These are phyloP conservation scores for Ophiobolus disseminans DNA, from an alignment of 2,329 filamentous ascomycete species.

Conservation along the genomic window DNA sequence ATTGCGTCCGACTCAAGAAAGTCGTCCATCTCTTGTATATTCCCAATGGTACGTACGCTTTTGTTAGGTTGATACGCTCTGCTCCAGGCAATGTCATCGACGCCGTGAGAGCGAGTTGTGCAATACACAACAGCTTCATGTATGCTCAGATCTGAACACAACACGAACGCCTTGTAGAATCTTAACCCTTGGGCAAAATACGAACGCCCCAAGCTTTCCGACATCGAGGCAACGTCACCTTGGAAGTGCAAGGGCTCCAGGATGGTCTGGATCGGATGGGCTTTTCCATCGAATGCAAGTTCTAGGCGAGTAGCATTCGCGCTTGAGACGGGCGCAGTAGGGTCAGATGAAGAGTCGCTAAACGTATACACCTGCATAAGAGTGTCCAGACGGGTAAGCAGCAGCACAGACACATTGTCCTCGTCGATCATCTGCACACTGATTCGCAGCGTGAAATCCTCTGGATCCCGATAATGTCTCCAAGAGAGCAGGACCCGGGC, in stretches of 20 bases:
- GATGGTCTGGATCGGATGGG: conserved; percentile 21
- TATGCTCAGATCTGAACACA: conserved; percentile 34
- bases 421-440: conserved; percentile 33
- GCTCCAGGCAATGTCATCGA: conserved; percentile 30
- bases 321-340: conserved; percentile 16
- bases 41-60: conserved; percentile 1
- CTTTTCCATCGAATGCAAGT: conserved; percentile 16
- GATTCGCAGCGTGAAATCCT: conserved; percentile 60
- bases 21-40: conserved; percentile 27
- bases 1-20: conserved; percentile 40
- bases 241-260: conserved; percentile 28
- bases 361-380: conserved; percentile 43
- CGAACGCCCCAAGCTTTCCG: conserved; percentile 10
- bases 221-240: conserved; percentile 7
- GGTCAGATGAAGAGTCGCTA: conserved; percentile 8
- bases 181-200: conserved; percentile 23
- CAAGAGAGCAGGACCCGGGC: conserved; percentile 55
- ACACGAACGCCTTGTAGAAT: conserved; percentile 38
- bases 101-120: background rate
- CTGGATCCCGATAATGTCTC: conserved; percentile 61
- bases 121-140: conserved; percentile 29
- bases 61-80: conserved; percentile 12
- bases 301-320: conserved; percentile 37
- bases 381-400: conserved; percentile 43
- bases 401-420: conserved; percentile 43